A percentile compares a stretch with the other conserved stretches of the same genome.
These are phyloP conservation scores for Cichorium intybus DNA, from an alignment of 140 eudicot genomes.

Conservation along the genomic window DNA sequence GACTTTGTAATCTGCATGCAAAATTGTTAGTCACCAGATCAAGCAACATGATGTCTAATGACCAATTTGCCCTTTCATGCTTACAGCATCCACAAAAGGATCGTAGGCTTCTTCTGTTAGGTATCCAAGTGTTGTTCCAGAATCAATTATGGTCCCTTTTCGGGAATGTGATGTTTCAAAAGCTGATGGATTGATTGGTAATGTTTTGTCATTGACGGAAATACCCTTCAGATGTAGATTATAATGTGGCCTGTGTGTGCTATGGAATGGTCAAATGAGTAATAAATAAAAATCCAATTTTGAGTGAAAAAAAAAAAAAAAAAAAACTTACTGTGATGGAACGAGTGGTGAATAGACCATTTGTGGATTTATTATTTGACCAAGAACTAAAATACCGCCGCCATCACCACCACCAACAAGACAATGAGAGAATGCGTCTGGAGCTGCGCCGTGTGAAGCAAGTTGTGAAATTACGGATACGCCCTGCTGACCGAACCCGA, in stretches of 20 bases:
- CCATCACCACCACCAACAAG: slow-evolving; percentile 66
- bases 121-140: slow-evolving; percentile 94
- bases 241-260: slow-evolving; percentile 66
- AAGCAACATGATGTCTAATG: neutral
- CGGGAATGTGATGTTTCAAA: slow-evolving; percentile 52
- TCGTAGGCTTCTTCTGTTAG: slow-evolving; percentile 74
- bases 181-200: slow-evolving; percentile 56
- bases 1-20: slow-evolving; percentile 52
- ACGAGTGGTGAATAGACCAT: slow-evolving; percentile 85
- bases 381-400: slow-evolving; percentile 85
- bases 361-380: slow-evolving; percentile 71
- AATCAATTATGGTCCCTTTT: slow-evolving; percentile 89
- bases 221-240: slow-evolving; percentile 65
- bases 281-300: neutral
- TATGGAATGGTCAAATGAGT: neutral
- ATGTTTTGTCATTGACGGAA: slow-evolving; percentile 58
- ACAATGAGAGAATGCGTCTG: slow-evolving; percentile 80
- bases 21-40: neutral
- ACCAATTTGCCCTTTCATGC: slow-evolving; percentile 21
- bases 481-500: slow-evolving; percentile 87
- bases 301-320: slow-evolving; percentile 14
- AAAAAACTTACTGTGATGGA: slow-evolving; percentile 65
- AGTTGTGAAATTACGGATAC: slow-evolving; percentile 82
- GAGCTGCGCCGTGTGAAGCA: slow-evolving; percentile 59
- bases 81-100: slow-evolving; percentile 71